Percentiles rank a stretch among this genome's conserved stretches.
These are phyloP conservation scores for Talaromyces sp. DNA, from an alignment of 2,329 filamentous ascomycete species.

Conservation along the genomic window DNA sequence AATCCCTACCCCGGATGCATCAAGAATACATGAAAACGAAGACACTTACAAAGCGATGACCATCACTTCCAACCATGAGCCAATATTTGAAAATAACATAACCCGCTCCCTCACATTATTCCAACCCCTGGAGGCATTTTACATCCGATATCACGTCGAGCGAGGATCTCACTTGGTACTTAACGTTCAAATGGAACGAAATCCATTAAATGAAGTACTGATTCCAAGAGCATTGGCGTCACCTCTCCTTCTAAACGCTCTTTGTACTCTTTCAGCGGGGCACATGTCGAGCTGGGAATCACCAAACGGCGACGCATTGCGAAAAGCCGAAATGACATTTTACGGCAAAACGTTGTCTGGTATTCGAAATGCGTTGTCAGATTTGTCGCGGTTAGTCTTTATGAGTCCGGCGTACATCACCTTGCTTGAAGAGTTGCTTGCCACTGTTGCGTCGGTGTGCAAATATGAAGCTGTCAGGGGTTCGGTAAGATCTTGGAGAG, in stretches of 20 bases:
- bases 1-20: neutral
- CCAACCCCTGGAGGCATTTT: slow-evolving; percentile 30
- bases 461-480: slow-evolving; percentile 40
- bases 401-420: slow-evolving; percentile 12
- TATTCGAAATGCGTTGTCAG: slow-evolving; percentile 27
- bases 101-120: neutral
- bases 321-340: slow-evolving; percentile 32
- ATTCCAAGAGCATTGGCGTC: slow-evolving; percentile 38
- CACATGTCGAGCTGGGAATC: slow-evolving; percentile 34
- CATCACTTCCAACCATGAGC: neutral
- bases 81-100: neutral
- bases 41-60: neutral
- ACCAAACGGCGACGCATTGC: slow-evolving; percentile 21
- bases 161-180: slow-evolving; percentile 33
- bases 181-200: slow-evolving; percentile 37
- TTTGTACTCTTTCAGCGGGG: slow-evolving; percentile 38
- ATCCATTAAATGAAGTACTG: slow-evolving; percentile 34
- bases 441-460: slow-evolving; percentile 36
- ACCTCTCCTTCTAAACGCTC: slow-evolving; percentile 35
- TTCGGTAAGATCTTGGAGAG: slow-evolving; percentile 37
- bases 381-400: slow-evolving; percentile 18
- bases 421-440: slow-evolving; percentile 30
- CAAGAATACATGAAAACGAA: neutral
- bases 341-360: slow-evolving; percentile 35
- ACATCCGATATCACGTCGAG: slow-evolving; percentile 39